Percentiles rank a stretch among this genome's conserved stretches.
Evolutionary conservation across 2,329 filamentous ascomycete species (phyloP).

Genomic region (Penicillium sp.): DNA sequence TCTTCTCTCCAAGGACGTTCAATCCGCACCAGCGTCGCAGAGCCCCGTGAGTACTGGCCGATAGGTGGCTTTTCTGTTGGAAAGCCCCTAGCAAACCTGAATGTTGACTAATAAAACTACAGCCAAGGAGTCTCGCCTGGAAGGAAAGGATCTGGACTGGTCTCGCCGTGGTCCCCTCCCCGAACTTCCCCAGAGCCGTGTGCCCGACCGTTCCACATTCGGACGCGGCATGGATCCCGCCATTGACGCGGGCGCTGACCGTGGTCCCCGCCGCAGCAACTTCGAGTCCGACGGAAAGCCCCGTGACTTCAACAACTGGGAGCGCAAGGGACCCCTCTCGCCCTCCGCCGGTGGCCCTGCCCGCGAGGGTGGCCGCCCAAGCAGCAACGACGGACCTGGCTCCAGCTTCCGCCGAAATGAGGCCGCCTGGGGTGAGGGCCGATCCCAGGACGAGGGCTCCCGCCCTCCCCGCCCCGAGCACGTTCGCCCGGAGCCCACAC

Average conservation of each 20-base stretch:
- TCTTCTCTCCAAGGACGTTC: constrained; percentile 82
- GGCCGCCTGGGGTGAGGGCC: constrained; percentile 72
- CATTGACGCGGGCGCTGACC: constrained; percentile 63
- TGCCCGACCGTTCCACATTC: constrained; percentile 58
- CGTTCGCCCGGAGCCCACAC: constrained; percentile 63
- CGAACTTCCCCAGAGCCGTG: constrained; percentile 64
- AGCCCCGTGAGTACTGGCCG: constrained; percentile 71
- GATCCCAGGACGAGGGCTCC: constrained; percentile 69
- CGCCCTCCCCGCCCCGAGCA: constrained; percentile 76
- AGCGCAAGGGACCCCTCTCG: constrained; percentile 87
- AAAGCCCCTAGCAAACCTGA: neutral
- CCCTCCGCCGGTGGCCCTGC: constrained; percentile 57
- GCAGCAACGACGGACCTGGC: constrained; percentile 61
- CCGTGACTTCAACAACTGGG: constrained; percentile 87
- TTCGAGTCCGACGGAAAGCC: constrained; percentile 72
- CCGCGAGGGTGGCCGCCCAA: constrained; percentile 61
- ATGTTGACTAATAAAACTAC: constrained; percentile 37
- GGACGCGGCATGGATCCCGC: constrained; percentile 57
- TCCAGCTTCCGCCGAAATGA: constrained; percentile 66
- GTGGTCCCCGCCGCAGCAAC: constrained; percentile 67
- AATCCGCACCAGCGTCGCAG: constrained; percentile 92
- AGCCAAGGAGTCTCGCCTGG: constrained; percentile 81
- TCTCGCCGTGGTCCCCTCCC: constrained; percentile 87
- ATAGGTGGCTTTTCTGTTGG: neutral
- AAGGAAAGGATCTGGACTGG: constrained; percentile 88